A percentile compares a stretch with the other conserved stretches of the same genome.
Evolutionary conservation across 2,329 filamentous ascomycete species (phyloP).

Genomic region (Beauveria rudraprayagi): DNA sequence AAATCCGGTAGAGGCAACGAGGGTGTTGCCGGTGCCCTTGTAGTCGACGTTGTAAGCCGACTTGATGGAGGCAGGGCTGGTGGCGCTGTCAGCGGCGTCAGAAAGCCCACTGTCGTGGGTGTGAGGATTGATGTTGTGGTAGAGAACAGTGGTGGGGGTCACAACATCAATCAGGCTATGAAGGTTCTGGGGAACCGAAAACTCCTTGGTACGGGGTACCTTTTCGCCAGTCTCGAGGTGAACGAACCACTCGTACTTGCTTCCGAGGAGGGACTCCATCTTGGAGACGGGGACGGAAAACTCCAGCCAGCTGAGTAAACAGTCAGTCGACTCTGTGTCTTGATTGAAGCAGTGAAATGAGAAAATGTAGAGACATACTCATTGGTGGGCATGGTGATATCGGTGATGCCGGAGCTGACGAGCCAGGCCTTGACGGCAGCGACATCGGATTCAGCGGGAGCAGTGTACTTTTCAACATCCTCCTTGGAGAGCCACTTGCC

Average conservation of each 20-base stretch:
- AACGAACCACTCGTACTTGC: conserved; percentile 9
- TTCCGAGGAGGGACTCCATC: conserved; percentile 7
- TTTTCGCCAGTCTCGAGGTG: not conserved
- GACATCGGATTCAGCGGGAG: conserved; percentile 16
- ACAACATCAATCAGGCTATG: conserved; percentile 14
- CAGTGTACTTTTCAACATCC: conserved; percentile 19
- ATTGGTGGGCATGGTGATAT: conserved; percentile 9
- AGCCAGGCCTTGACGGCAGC: conserved; percentile 19
- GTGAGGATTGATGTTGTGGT: conserved; percentile 4
- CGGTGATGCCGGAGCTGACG: conserved; percentile 8
- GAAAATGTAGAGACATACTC: conserved; percentile 1
- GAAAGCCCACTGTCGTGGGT: not conserved
- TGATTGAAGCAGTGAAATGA: not conserved
- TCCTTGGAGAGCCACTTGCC: conserved; percentile 19
- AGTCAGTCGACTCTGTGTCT: not conserved
- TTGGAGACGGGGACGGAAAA: conserved; percentile 10
- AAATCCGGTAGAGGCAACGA: conserved; percentile 13
- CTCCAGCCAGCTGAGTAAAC: conserved; percentile 3
- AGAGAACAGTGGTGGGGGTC: conserved; percentile 13
- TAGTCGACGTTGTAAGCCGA: conserved; percentile 14
- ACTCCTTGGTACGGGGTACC: conserved; percentile 13
- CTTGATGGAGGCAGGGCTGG: conserved; percentile 12
- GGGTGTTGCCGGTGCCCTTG: conserved; percentile 9
- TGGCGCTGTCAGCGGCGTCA: not conserved
- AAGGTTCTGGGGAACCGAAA: conserved; percentile 14